These are phyloP conservation scores for Monosporascus sp. DNA, from an alignment of 2,329 filamentous ascomycete species.

Conservation along the genomic window DNA sequence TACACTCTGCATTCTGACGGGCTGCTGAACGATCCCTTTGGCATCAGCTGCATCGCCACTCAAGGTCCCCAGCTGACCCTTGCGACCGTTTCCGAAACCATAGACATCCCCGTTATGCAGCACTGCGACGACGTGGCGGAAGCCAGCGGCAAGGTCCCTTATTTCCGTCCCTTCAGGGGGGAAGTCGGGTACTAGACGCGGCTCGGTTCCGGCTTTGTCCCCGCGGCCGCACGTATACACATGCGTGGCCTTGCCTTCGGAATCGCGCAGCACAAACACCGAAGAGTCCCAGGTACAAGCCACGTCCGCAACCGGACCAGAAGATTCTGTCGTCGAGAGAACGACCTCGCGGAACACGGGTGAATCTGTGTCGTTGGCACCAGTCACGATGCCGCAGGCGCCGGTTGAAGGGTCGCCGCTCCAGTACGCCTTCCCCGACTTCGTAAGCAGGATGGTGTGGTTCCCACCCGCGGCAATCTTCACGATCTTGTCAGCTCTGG, in stretches of 20 bases:
- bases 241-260: conserved; percentile 34
- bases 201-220: conserved; percentile 41
- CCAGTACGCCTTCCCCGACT: conserved; percentile 55
- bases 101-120: conserved; percentile 71
- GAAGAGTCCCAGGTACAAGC: conserved; percentile 78
- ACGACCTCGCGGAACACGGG: conserved; percentile 36
- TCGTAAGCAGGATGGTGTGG: conserved; percentile 71
- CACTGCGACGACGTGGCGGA: conserved; percentile 72
- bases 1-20: conserved; percentile 54
- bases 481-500: conserved; percentile 30
- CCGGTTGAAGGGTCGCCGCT: conserved; percentile 56
- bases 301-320: conserved; percentile 35
- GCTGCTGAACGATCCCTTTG: conserved; percentile 47
- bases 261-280: conserved; percentile 50
- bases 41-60: conserved; percentile 5
- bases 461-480: conserved; percentile 67
- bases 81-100: conserved; percentile 84
- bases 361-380: conserved; percentile 14
- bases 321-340: conserved; percentile 26
- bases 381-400: conserved; percentile 44
- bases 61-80: conserved; percentile 71
- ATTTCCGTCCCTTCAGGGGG: conserved; percentile 56
- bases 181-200: conserved; percentile 52
- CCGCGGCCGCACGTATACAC: conserved; percentile 64
- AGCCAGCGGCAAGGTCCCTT: conserved; percentile 62